phyloP scores from a whole-genome alignment of 163 green algal species.

The Chlorella variabilis region DNA sequence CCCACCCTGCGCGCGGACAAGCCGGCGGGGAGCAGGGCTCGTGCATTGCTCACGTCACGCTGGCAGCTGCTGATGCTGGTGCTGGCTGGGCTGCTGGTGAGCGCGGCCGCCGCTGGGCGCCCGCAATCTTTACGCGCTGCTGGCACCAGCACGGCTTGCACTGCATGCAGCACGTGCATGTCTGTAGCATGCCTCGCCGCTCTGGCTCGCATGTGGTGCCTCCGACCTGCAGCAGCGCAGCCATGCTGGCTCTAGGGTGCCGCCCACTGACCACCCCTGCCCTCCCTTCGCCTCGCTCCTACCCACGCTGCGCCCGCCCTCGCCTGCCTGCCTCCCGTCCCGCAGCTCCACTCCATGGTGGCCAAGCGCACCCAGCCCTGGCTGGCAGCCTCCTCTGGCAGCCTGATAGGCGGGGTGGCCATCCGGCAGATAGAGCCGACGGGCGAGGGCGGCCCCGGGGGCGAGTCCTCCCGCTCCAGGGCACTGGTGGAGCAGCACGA shows the following conservation, averaged over 20 bases:
- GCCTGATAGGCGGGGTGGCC: constrained; percentile 9
- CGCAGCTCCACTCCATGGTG: constrained; percentile 18
- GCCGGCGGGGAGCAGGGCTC: background rate
- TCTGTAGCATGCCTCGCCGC: too few species aligned
- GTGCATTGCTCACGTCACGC: background rate
- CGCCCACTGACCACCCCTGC: too few species aligned
- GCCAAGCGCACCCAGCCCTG: constrained; percentile 8
- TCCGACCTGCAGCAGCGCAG: too few species aligned
- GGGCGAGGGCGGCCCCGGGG: background rate
- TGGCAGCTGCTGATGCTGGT: constrained; percentile 20
- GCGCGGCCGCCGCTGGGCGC: too few species aligned
- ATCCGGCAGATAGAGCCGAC: background rate
- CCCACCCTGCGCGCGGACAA: background rate
- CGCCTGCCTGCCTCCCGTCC: too few species aligned
- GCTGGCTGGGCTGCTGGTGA: constrained; percentile 17
- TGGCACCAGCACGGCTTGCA: too few species aligned
- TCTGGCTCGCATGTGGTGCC: too few species aligned
- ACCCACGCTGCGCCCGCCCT: too few species aligned
- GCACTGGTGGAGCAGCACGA: constrained; percentile 16
- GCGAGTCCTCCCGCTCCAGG: background rate
- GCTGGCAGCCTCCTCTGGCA: background rate
- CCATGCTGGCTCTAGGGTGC: too few species aligned
- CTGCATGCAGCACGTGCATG: too few species aligned
- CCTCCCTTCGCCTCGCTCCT: too few species aligned
- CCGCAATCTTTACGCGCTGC: too few species aligned